A percentile compares a stretch with the other conserved stretches of the same genome.
These are phyloP conservation scores for Albifimbria verrucaria DNA, from an alignment of 2,329 filamentous ascomycete species.

Conservation along the genomic window DNA sequence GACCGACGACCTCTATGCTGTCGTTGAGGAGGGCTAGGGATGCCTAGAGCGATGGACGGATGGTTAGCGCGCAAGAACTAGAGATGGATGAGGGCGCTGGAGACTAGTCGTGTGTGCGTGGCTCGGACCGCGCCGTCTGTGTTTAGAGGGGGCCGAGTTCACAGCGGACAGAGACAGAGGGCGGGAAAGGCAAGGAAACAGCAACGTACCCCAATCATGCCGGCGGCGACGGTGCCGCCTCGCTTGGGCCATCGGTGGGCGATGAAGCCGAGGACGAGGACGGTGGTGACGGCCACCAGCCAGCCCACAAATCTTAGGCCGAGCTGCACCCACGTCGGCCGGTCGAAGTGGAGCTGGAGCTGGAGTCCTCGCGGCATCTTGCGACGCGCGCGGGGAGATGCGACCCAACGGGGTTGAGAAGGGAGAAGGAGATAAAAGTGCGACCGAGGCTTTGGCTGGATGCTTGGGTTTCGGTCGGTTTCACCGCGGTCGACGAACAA, in stretches of 20 bases:
- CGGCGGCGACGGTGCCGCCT: background rate
- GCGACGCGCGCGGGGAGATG: background rate
- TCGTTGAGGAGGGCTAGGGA: constrained; percentile 32
- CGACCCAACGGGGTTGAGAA: background rate
- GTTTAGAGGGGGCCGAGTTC: background rate
- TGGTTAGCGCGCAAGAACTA: constrained; percentile 1
- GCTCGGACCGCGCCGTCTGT: no score
- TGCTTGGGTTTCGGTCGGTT: background rate
- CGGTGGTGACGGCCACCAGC: background rate
- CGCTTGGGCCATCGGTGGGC: background rate
- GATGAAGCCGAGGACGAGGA: background rate
- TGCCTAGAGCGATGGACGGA: constrained; percentile 16
- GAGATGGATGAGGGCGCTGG: background rate
- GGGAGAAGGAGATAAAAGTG: background rate
- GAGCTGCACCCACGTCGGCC: background rate
- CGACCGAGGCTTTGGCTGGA: no score
- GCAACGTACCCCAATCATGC: background rate
- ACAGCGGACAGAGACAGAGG: background rate
- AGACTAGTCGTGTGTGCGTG: no score
- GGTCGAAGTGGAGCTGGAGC: background rate
- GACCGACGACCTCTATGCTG: constrained; percentile 31
- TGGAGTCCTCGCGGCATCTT: background rate
- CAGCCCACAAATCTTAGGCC: background rate
- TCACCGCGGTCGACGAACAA: background rate
- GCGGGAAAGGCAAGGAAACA: background rate